phyloP scores from a whole-genome alignment of 371 early-diverging fungal genomes.

The Dentiscutata heterogama region DNA sequence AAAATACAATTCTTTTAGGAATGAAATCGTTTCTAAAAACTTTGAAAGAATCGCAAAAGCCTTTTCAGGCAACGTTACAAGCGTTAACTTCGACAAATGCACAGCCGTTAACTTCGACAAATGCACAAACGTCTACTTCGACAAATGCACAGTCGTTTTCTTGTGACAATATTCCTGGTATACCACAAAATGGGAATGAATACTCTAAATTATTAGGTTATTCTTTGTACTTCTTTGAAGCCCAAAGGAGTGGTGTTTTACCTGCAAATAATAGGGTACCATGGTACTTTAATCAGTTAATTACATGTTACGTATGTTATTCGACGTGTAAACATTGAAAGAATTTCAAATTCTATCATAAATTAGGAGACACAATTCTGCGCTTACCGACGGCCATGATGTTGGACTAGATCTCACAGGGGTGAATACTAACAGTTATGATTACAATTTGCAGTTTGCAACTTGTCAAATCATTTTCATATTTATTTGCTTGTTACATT shows the following conservation, averaged over 20 bases:
- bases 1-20: too few species aligned
- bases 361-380: constrained; percentile 65
- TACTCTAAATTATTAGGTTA: constrained; percentile 53
- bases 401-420: neutral
- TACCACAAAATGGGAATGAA: neutral
- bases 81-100: too few species aligned
- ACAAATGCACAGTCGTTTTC: too few species aligned
- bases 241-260: constrained; percentile 66
- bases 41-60: too few species aligned
- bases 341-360: neutral
- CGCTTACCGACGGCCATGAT: constrained; percentile 57
- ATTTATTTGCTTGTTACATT: neutral
- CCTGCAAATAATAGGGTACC: constrained; percentile 62
- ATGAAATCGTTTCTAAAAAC: too few species aligned
- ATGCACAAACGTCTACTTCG: too few species aligned
- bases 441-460: neutral
- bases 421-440: neutral
- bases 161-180: neutral
- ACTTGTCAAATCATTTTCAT: neutral
- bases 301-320: neutral
- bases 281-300: constrained; percentile 52
- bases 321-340: too few species aligned
- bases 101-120: too few species aligned
- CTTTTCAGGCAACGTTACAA: too few species aligned
- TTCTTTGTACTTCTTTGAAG: constrained; percentile 66